Percentiles rank a stretch among this genome's conserved stretches.
phyloP scores from a whole-genome alignment of 2,329 filamentous ascomycete genomes.

The Celoporthe dispersa region DNA sequence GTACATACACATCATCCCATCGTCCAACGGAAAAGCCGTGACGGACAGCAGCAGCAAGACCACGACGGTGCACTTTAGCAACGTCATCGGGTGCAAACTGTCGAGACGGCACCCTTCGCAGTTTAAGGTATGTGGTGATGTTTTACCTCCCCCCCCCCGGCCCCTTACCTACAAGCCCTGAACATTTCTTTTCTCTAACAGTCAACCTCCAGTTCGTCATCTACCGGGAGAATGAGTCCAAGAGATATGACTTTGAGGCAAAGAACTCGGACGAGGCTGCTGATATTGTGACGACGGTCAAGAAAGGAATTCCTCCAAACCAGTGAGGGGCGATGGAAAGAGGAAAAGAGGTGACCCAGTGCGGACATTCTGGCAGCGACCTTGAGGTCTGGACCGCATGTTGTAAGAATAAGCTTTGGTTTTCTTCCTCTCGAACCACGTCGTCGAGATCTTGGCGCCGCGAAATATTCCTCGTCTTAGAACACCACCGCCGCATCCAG shows the following conservation, averaged over 20 bases:
- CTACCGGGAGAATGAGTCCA: slow-evolving; percentile 75
- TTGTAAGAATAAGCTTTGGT: not conserved
- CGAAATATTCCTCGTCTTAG: not conserved
- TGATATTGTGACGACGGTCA: slow-evolving; percentile 80
- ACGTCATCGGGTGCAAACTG: slow-evolving; percentile 81
- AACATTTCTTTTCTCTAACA: slow-evolving; percentile 3
- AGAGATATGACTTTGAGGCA: slow-evolving; percentile 86
- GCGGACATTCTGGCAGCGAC: not conserved
- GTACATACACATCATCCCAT: slow-evolving; percentile 84
- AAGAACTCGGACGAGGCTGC: slow-evolving; percentile 70
- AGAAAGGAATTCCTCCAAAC: slow-evolving; percentile 74
- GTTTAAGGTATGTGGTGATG: slow-evolving; percentile 63
- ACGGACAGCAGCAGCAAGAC: slow-evolving; percentile 70
- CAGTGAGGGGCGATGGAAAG: slow-evolving; percentile 45
- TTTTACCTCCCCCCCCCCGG: not conserved
- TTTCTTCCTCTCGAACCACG: not conserved
- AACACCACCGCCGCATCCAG: not conserved
- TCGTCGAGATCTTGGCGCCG: slow-evolving; percentile 3
- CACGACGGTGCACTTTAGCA: slow-evolving; percentile 81
- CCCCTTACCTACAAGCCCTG: not conserved
- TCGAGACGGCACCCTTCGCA: slow-evolving; percentile 79
- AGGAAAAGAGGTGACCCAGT: not conserved
- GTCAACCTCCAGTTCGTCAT: slow-evolving; percentile 63
- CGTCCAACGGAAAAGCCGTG: slow-evolving; percentile 66
- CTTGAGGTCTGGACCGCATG: not conserved